Conservation (phyloP, 2,329 filamentous ascomycete genomes). For the Cercospora sp. region DNA sequence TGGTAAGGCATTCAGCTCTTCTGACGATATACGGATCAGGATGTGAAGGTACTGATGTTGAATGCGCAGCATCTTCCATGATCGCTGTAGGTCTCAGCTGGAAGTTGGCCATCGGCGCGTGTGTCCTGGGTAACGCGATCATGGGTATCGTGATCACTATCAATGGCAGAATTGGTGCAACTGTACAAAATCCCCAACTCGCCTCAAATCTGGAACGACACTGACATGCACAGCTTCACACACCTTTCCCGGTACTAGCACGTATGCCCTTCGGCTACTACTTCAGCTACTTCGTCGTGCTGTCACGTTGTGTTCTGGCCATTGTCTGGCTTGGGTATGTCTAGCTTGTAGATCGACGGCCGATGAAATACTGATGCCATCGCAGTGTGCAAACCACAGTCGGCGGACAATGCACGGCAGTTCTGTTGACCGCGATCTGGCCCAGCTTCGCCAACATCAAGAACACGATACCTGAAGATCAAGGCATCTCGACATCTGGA, state of each 20-base stretch:
- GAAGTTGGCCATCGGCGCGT: conserved; percentile 53
- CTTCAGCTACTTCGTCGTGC: conserved; percentile 43
- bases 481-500: conserved; percentile 57
- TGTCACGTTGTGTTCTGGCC: conserved; percentile 36
- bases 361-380: background rate
- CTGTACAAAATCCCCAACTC: conserved; percentile 39
- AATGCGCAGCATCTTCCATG: conserved; percentile 48
- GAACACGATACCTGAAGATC: conserved; percentile 52
- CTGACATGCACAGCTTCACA: conserved; percentile 52
- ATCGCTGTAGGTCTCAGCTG: conserved; percentile 57
- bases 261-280: conserved; percentile 59
- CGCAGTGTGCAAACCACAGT: conserved; percentile 32
- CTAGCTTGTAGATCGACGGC: background rate
- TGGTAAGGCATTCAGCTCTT: conserved; percentile 26
- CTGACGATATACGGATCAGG: background rate
- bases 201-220: conserved; percentile 23
- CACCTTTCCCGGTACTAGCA: conserved; percentile 57
- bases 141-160: conserved; percentile 49
- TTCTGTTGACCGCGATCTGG: conserved; percentile 52
- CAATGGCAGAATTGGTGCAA: conserved; percentile 55
- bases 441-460: conserved; percentile 56
- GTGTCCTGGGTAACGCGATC: conserved; percentile 32
- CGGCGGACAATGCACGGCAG: conserved; percentile 32
- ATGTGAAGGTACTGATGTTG: background rate
- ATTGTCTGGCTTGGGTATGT: conserved; percentile 36